Evolutionary conservation across 352 stramenopile species (phyloP), one percentile per base, ranked within the genome.

Genomic region (Pythium grandisporangium): DNA sequence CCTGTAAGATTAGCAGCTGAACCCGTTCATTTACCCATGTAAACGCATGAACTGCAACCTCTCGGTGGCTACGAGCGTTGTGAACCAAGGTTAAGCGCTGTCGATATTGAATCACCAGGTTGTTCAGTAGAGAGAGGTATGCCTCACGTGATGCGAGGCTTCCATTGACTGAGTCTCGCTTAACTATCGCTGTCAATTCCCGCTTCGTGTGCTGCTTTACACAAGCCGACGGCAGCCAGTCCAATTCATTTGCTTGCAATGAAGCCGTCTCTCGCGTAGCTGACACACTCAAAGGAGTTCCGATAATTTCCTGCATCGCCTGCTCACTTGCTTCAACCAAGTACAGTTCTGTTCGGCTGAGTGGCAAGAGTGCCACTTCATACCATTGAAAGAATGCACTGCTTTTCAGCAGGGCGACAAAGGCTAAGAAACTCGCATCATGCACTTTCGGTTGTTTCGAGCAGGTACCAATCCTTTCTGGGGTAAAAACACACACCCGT

Each of bases 401-500:
- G 10, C 14, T 13, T 19, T 43, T 36, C 29, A 52, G 38, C 19
- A 47, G 30, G n/a, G 48, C 37, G 4, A 35, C 4, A 3, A 58
- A 24, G n/a, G 20, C 33, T 2, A 6, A 3, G 6, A 29, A n/a
- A 4, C 2, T 37, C 12, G n/a, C 23, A 14, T 21, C 17, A 13
- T 36, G 24, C 14, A 29, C 40, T 11, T 46, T 14, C 29, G 30
- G 3, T 25, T 33, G 14, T n/a, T 22, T 23, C 35, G 37, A 14
- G 58, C 46, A n/a, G n/a, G n/a, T n/a, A n/a, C n/a, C n/a, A n/a
- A n/a, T n/a, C n/a, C n/a, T n/a, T n/a, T n/a, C n/a, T n/a, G n/a
- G n/a, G n/a, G n/a, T n/a, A 5, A 77, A 43, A 13, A 84, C 30
- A 12, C 62, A 77, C 1, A 84, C 20, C 3, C 71, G 68, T 6